A percentile compares a stretch with the other conserved stretches of the same genome.
phyloP scores from a whole-genome alignment of 352 stramenopile species.

The Globisporangium parvum region DNA sequence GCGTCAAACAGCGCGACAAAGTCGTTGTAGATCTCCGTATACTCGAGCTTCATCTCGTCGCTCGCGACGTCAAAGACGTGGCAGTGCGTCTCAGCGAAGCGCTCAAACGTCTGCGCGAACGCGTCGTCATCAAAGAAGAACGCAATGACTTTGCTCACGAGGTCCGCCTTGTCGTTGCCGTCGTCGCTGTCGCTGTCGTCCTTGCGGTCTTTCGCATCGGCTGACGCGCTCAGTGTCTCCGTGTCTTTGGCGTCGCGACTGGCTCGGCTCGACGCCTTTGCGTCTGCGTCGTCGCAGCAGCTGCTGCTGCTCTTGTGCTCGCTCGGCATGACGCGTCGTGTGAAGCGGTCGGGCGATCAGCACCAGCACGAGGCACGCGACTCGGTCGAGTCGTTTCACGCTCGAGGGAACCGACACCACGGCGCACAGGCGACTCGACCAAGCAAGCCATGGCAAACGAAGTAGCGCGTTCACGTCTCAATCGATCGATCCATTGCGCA shows the following conservation, averaged over 20 bases:
- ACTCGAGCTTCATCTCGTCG: constrained; percentile 83
- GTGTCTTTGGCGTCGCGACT: constrained; percentile 4
- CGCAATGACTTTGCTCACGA: constrained; percentile 60
- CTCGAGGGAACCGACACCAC: no score
- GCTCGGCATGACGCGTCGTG: constrained; percentile 12
- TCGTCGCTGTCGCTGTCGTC: constrained; percentile 10
- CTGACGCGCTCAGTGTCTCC: constrained; percentile 7
- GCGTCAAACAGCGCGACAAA: constrained; percentile 69
- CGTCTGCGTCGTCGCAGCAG: constrained; percentile 11
- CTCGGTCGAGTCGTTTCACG: no score
- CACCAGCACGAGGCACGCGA: no score
- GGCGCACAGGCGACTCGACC: no score
- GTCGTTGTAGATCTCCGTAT: constrained; percentile 77
- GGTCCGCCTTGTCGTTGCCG: constrained; percentile 20
- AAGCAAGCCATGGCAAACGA: no score
- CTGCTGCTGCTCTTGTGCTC: constrained; percentile 34
- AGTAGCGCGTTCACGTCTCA: no score
- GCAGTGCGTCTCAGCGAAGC: constrained; percentile 59
- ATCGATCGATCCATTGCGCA: no score
- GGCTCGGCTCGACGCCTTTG: background rate
- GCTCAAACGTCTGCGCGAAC: constrained; percentile 66
- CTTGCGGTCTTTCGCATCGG: constrained; percentile 25
- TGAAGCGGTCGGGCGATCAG: no score
- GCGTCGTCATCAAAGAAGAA: constrained; percentile 82
- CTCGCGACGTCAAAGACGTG: constrained; percentile 55